Evolutionary conservation across 306 rosid species (phyloP), one percentile per base, ranked within the genome.

Genomic region (Trifolium pratense): DNA sequence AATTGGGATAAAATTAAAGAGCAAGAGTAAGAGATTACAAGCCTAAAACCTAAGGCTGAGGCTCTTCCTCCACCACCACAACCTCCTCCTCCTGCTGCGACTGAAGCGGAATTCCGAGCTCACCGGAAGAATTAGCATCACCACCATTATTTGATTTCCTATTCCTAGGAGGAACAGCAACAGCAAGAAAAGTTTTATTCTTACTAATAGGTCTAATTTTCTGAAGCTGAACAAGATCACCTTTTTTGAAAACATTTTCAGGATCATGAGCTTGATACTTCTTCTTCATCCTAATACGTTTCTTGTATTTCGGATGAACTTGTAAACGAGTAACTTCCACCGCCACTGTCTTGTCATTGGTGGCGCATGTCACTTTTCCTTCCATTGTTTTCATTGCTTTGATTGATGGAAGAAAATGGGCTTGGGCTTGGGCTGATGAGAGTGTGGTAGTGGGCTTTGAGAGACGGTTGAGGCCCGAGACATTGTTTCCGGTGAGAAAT

Each of bases 261-360:
- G 91, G 89, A 86, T 94, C 99, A 66, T 94, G 99, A 48, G 96
- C 93, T 73, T 94, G 99, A 74, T 86, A 94, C 97, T 91, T 94
- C 92, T 94, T 94, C 97, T 87, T 91, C 88, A 75, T 90, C 91
- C 89, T 90, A 10, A 91, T 79, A 32, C 97, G 86, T 65, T 91
- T 85, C 85, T 94, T 91, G 92, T 94, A 94, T 80, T 94, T 91
- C 0, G 96, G 93, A 80, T 94, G 97, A 36, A 95, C 89, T 7
- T 97, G 96, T 17, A 94, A 58, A 1, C 97, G 90, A 0, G 87
- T 87, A 23, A 94, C 99, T 68, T 94, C 96, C 5, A 94, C 99
- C 14, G 96, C 84, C 21, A 91, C 87, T 7, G 99, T 94, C 79
- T 91, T 94, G 84, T 91, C 96, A 81, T 1, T 90, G 49, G 87